phyloP scores from a whole-genome alignment of 208 protist genomes.

The Trichomonas tenax region DNA sequence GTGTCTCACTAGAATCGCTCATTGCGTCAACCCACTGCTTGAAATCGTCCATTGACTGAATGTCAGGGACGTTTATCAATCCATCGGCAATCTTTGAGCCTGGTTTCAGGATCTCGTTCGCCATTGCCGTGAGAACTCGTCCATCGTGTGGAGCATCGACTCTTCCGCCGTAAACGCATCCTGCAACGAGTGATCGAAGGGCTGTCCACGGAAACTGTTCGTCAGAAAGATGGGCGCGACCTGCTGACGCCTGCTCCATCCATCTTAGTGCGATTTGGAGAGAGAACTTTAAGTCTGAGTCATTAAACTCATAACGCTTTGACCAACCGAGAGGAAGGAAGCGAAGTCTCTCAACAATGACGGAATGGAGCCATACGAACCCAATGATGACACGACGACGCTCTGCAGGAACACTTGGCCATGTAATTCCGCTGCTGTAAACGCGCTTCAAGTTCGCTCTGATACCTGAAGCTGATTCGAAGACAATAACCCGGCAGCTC shows the following conservation, averaged over 20 bases:
- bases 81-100: neutral
- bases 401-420: slow-evolving; percentile 28
- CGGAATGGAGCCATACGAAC: slow-evolving; percentile 10
- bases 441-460: slow-evolving; percentile 70
- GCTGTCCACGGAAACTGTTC: neutral
- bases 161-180: neutral
- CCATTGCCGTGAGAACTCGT: neutral
- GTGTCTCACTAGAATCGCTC: neutral
- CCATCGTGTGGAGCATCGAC: neutral
- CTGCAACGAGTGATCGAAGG: neutral
- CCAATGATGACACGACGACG: neutral
- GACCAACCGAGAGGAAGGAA: slow-evolving; percentile 69
- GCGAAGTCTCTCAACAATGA: slow-evolving; percentile 31
- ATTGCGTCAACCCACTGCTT: neutral
- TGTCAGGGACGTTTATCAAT: neutral
- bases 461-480: slow-evolving; percentile 81
- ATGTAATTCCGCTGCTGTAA: slow-evolving; percentile 30
- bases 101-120: neutral
- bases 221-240: neutral
- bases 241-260: neutral
- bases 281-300: slow-evolving; percentile 75
- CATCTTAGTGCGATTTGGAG: slow-evolving; percentile 56
- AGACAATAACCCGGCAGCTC: slow-evolving; percentile 37
- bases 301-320: slow-evolving; percentile 90
- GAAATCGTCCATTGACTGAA: neutral